Conservation (phyloP, 768 basidiomycete genomes). For the Albatrellus ellisii region DNA sequence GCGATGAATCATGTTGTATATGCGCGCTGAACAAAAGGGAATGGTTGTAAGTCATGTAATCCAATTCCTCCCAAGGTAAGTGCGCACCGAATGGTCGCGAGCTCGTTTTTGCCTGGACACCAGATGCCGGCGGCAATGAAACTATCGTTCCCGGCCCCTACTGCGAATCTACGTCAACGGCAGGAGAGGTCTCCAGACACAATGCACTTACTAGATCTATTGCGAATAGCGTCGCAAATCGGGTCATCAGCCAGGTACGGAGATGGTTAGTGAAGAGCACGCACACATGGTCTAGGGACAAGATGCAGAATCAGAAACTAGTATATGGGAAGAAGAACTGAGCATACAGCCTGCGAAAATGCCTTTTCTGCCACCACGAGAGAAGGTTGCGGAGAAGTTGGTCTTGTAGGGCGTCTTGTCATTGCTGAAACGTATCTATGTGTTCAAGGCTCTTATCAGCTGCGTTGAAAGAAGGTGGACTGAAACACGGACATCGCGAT, state of each 20-base stretch:
- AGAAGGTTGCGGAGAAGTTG: constrained; percentile 70
- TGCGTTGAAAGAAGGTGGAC: not conserved
- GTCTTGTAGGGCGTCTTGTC: constrained; percentile 95
- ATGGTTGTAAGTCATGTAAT: no score
- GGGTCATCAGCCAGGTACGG: constrained; percentile 2
- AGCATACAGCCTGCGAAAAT: constrained; percentile 75
- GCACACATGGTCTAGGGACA: constrained; percentile 46
- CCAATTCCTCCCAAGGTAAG: no score
- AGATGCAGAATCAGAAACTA: not conserved
- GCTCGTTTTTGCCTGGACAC: constrained; percentile 69
- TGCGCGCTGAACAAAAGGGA: constrained; percentile 47
- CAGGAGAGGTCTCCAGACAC: not conserved
- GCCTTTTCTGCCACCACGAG: constrained; percentile 82
- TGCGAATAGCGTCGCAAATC: constrained; percentile 1
- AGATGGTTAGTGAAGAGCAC: constrained; percentile 12
- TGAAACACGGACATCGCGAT: constrained; percentile 65
- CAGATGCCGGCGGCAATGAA: constrained; percentile 71
- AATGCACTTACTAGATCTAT: constrained; percentile 16
- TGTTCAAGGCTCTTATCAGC: not conserved
- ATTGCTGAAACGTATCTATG: constrained; percentile 76
- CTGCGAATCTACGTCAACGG: constrained; percentile 22
- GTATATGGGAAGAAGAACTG: not conserved
- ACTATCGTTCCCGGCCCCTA: constrained; percentile 53
- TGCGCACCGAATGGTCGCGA: constrained; percentile 56
- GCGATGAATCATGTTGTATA: constrained; percentile 44